Percentiles rank a stretch among this genome's conserved stretches.
phyloP scores from a whole-genome alignment of 306 rosid genomes.

The Cucumis cinereus region DNA sequence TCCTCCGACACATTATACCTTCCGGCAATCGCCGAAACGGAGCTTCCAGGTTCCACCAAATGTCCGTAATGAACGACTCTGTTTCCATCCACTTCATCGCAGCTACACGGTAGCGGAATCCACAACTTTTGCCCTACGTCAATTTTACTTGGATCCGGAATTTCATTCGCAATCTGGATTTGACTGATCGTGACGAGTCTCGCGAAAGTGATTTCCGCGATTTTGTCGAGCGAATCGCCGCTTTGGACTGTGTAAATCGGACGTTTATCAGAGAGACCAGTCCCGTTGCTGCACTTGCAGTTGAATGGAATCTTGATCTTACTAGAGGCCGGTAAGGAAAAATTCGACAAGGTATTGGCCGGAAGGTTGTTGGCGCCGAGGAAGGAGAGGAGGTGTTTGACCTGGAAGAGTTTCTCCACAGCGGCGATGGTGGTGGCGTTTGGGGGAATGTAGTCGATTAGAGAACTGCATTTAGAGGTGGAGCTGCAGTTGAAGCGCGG shows the following conservation, averaged over 20 bases:
- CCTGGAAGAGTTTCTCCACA: constrained; percentile 51
- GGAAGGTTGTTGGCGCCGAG: constrained; percentile 50
- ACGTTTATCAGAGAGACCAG: constrained; percentile 26
- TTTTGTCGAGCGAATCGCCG: constrained; percentile 27
- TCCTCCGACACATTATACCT: constrained; percentile 25
- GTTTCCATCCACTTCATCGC: constrained; percentile 39
- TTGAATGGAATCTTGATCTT: constrained; percentile 41
- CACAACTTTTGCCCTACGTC: constrained; percentile 17
- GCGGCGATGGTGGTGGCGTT: constrained; percentile 33
- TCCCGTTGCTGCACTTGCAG: constrained; percentile 38
- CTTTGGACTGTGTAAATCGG: constrained; percentile 34
- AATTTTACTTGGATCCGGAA: constrained; percentile 16
- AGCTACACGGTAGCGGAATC: constrained; percentile 89
- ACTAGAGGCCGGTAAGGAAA: neutral
- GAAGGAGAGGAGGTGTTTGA: constrained; percentile 32
- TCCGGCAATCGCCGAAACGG: constrained; percentile 26
- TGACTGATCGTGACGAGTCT: constrained; percentile 22
- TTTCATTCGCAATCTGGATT: constrained; percentile 22
- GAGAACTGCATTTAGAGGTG: constrained; percentile 21
- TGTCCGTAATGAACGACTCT: constrained; percentile 58
- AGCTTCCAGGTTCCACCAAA: constrained; percentile 1
- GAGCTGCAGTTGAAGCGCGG: constrained; percentile 31
- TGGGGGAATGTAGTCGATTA: constrained; percentile 26
- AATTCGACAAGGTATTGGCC: neutral
- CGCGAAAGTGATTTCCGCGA: constrained; percentile 32